Evolutionary conservation across 2,329 filamentous ascomycete genomes (phyloP), one percentile per base, ranked within the genome.

Genomic region (Coniella lustricola): DNA sequence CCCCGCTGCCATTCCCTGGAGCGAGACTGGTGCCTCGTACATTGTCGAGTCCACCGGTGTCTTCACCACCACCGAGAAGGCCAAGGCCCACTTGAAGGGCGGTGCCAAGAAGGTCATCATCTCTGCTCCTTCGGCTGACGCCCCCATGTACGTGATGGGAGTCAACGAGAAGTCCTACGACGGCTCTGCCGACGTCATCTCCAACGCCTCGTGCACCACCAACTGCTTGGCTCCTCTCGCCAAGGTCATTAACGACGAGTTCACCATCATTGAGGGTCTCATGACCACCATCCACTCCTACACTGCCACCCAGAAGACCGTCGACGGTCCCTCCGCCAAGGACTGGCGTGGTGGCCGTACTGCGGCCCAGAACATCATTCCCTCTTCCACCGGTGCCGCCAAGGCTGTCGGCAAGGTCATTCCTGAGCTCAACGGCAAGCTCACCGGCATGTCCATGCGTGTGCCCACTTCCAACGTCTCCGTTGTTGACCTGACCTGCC

Each of bases 381-480:
- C 93, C 74, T 89, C 84, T 79, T 95, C 88, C 82, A 98, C 93
- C 59, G 93, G 93, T 84, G 93, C 93, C 72, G 93, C 93, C 71
- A 98, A 98, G 89, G 93, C 93, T 69, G 93, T 98, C 76, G 93
- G 93, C 77, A 98, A 98, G 86, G 93, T 97, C 79, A 97, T 97
- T 66, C 93, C 93, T 63, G 76, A 82, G 62, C 84, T 98, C 61
- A 97, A 97, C 77, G 93, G 93, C 82, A 98, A 98, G 85, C 89
- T 97, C 60, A 98, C 93, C 60, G 93, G 93, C 77, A 97, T 98
- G 93, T 82, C 93, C 66, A 93, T 98, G 87, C 93, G 93, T 86
- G 91, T 98, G 52, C 93, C 93, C 62, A 97, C 93, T 62, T 74
- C 88, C 80, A 97, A 98, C 81, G 93, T 98, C 72, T 98, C 93